phyloP scores from a whole-genome alignment of 2,329 filamentous ascomycete genomes.

The Zelopaecilomyces penicillatus region DNA sequence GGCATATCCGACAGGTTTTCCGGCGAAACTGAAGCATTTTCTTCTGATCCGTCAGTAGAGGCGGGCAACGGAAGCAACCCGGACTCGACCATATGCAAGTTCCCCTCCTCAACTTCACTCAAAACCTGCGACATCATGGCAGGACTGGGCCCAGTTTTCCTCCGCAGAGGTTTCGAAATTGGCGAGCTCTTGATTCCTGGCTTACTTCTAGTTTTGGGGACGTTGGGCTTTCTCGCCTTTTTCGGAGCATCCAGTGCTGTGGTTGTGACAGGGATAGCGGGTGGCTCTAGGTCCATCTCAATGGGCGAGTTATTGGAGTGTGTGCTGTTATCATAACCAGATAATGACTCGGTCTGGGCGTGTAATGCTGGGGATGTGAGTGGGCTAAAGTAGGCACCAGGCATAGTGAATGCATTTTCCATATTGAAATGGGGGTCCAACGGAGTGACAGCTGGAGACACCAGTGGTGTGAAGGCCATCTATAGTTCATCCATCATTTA shows the following conservation, averaged over 20 bases:
- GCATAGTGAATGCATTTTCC: slow-evolving; percentile 51
- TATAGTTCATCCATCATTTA: slow-evolving; percentile 20
- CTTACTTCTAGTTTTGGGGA: slow-evolving; percentile 43
- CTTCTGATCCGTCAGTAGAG: slow-evolving; percentile 49
- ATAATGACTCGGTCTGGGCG: slow-evolving; percentile 52
- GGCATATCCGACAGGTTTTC: slow-evolving; percentile 59
- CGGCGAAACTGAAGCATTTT: slow-evolving; percentile 57
- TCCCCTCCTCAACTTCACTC: slow-evolving; percentile 41
- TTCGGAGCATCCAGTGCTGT: slow-evolving; percentile 42
- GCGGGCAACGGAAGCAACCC: slow-evolving; percentile 30
- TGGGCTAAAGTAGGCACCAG: slow-evolving; percentile 72
- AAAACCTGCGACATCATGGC: slow-evolving; percentile 48
- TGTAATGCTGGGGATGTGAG: slow-evolving; percentile 73
- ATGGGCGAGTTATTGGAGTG: slow-evolving; percentile 44
- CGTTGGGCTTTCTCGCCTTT: slow-evolving; percentile 44
- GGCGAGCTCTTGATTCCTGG: slow-evolving; percentile 59
- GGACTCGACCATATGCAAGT: slow-evolving; percentile 22
- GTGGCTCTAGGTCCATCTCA: slow-evolving; percentile 47
- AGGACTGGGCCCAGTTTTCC: slow-evolving; percentile 44
- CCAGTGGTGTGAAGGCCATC: slow-evolving; percentile 73
- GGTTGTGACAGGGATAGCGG: slow-evolving; percentile 24
- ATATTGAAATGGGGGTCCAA: slow-evolving; percentile 62
- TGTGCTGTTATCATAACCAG: slow-evolving; percentile 37
- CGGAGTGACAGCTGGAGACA: slow-evolving; percentile 77
- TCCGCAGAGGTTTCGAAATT: slow-evolving; percentile 58